Conservation (phyloP, 768 basidiomycete species). For the Amylocystis lapponica region DNA sequence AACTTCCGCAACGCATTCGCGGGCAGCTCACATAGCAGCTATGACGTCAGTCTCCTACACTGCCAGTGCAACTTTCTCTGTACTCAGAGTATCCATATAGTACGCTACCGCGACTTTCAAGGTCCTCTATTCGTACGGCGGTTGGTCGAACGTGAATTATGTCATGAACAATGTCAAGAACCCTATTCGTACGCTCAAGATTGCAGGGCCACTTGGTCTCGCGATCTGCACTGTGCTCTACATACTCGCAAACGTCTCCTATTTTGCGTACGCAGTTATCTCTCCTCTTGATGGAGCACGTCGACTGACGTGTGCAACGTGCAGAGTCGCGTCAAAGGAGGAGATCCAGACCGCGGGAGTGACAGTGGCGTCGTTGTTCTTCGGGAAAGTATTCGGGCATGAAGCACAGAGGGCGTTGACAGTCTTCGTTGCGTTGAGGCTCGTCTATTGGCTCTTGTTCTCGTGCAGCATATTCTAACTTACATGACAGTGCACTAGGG, state of each 20-base stretch:
- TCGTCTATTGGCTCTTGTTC: background rate
- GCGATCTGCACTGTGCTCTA: slow-evolving; percentile 49
- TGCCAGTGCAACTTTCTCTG: no score
- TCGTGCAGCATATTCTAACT: background rate
- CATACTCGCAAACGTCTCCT: slow-evolving; percentile 51
- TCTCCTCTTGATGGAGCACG: no score
- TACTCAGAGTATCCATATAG: slow-evolving; percentile 24
- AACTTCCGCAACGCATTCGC: slow-evolving; percentile 56
- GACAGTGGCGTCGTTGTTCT: slow-evolving; percentile 55
- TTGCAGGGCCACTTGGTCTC: slow-evolving; percentile 56
- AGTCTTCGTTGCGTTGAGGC: slow-evolving; percentile 55
- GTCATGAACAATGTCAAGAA: slow-evolving; percentile 57
- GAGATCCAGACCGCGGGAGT: slow-evolving; percentile 44
- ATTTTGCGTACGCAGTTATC: no score
- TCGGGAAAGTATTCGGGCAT: slow-evolving; percentile 50
- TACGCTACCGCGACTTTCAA: slow-evolving; percentile 60
- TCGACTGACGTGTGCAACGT: slow-evolving; percentile 1
- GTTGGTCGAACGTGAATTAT: slow-evolving; percentile 55
- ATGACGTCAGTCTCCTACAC: slow-evolving; percentile 30
- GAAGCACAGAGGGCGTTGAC: slow-evolving; percentile 49
- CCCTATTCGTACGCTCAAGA: slow-evolving; percentile 55
- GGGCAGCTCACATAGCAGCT: slow-evolving; percentile 47
- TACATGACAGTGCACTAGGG: slow-evolving; percentile 30
- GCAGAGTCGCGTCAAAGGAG: slow-evolving; percentile 38
- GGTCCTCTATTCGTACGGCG: slow-evolving; percentile 41